Base-by-base conservation (phyloP, 2,329 filamentous ascomycete species). In the Aspergillus neotritici region DNA sequence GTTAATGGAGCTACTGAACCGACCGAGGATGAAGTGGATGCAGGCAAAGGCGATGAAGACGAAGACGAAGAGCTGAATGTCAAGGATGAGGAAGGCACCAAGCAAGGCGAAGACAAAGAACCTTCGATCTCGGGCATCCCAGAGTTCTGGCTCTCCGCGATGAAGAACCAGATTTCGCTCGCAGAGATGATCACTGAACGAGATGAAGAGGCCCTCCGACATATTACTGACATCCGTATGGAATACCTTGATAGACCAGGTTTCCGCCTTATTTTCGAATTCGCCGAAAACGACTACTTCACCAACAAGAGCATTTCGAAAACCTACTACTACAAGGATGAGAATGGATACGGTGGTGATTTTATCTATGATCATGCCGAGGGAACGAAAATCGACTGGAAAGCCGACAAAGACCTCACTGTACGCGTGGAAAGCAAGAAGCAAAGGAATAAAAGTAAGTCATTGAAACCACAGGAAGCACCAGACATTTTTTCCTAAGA, bases 361-460 rank as follows among this genome's bases (percentile, higher is more conserved):
- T 98, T 97, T 74, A 97, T 98, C 71, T 98, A 98, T 67, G 93
- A 98, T 67, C 93, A 98, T 66, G 93, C 94, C 45, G 91, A 98
- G 69, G 93, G 94, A 53, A 87, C 95, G 68, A 93, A 94, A 78
- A 94, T 98, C 62, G 85, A 96, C 58, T 98, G 93, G 93, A 93
- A 94, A 74, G 74, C 83, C 8, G 85, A 85, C 61, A 89, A 94
- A 71, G 93, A 98, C 64, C 76, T 98, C 58, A 98, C 93, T 35
- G 86, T 97, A 54, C 84, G 87, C 56, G 76, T 97, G 48, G 93
- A 98, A 78, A 94, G 88, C 78, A 98, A 98, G 82, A 98, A 98
- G 79, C 93, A 98, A 76, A 82, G 93, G 53, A 98, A 98, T 76
- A 98, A 97, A 82, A 97, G 93, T 98, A 77, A 74, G 81, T 67